phyloP scores from a whole-genome alignment of 495 filamentous ascomycete species.

The Aspergillus biplanus region DNA sequence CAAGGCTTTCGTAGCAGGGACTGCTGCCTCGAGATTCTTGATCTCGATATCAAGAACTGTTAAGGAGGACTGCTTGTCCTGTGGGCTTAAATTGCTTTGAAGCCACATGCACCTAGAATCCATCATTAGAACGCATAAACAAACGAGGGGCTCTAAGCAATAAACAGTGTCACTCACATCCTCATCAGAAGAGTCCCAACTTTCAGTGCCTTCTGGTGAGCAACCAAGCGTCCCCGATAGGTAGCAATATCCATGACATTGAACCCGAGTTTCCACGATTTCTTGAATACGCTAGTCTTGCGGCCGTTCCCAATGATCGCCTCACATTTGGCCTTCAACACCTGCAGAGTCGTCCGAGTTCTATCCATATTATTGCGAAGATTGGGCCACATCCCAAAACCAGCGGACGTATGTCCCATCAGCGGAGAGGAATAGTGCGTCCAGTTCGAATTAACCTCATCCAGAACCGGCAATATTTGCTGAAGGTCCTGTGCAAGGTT shows the following conservation, averaged over 20 bases:
- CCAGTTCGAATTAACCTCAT: slow-evolving; percentile 7
- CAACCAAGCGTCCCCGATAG: not conserved
- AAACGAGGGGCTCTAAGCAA: too few species aligned
- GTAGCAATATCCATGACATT: not conserved
- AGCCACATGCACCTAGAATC: not conserved
- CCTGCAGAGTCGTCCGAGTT: not conserved
- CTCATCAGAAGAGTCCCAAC: slow-evolving; percentile 8
- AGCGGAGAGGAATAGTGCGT: not conserved
- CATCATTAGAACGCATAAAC: too few species aligned
- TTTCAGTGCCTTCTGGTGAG: not conserved
- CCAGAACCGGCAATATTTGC: not conserved
- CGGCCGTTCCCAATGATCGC: not conserved
- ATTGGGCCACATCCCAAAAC: slow-evolving; percentile 15
- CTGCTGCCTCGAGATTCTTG: not conserved
- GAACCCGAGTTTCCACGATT: slow-evolving; percentile 3
- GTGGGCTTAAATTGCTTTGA: not conserved
- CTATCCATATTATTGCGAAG: not conserved
- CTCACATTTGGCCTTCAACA: not conserved
- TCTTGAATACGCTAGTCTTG: not conserved
- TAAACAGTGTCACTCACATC: not conserved
- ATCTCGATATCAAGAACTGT: slow-evolving; percentile 7
- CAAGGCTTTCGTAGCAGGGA: not conserved
- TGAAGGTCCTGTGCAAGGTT: not conserved
- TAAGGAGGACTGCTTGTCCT: not conserved
- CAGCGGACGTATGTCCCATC: slow-evolving; percentile 8